Base-by-base conservation (phyloP, 1,139 yeast species). In the Pichia cactophila region DNA sequence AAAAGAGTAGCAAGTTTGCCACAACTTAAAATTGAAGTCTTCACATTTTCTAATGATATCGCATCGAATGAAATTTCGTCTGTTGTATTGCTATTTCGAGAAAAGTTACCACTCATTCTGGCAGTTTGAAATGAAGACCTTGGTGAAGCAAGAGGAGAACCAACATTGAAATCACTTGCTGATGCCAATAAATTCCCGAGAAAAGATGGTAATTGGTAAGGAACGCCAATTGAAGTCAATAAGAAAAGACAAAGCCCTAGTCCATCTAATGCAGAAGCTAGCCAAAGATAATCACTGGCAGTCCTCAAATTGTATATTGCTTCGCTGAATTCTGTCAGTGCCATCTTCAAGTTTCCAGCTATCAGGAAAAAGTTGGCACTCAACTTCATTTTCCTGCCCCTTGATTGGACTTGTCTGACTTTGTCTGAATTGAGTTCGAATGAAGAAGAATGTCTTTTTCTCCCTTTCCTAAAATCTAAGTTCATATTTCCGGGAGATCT, bases 211-310 rank as follows among this genome's bases (percentile, higher is more conserved):
- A 88, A 66, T 47, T 80, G 81, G 53, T 77, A 81, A 0, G 85
- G 75, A 1, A 76, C 71, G 33, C 80, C 81, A 17, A 83, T 64
- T 57, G 74, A 81, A 14, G 83, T 74, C 42, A 87, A 69, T 47
- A 89, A 65, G 9, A 85, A 67, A 41, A 85, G 65, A 55, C 87
- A 77, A 1, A 86, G 78, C 0, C 85, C 85, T 11, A 89, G 69
- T 0, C 94, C 89, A 59, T 89, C 97, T 23, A 90, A 63, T 0
- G 96, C 81, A 42, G 92, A 83, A 0, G 84, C 97, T 29, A 87
- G 72, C 98, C 98, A 92, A 23, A 92, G 69, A 59, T 78, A 77
- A 64, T 92, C 98, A 46, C 81, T 82, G 1, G 83, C 72, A 35
- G 78, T 73, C 53, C 79, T 79, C 49, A 89, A 67, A 37, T 75